Percentiles rank a stretch among this genome's conserved stretches.
Conservation (phyloP, 106 monocot genomes). For the Dendrobium officinale region DNA sequence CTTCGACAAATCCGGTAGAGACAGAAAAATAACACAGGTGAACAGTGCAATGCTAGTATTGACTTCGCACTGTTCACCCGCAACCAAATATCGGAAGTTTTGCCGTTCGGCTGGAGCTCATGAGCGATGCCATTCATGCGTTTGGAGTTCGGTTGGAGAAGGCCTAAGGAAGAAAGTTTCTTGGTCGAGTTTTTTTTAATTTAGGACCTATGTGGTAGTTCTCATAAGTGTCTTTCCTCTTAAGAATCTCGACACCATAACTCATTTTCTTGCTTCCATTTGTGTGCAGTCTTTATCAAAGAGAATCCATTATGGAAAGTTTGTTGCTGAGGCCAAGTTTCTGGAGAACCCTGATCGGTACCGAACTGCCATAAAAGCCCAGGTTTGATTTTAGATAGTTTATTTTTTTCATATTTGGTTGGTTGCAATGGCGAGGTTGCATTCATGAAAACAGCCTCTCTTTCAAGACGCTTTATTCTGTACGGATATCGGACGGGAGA, state of each 20-base stretch:
- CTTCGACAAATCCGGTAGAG: too few species aligned
- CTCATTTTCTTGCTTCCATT: background rate
- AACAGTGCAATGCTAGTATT: too few species aligned
- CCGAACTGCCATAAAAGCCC: constrained; percentile 70
- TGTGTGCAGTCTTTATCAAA: constrained; percentile 66
- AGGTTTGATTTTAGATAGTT: constrained; percentile 24
- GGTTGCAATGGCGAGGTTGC: background rate
- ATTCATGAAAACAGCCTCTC: too few species aligned
- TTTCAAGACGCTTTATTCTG: too few species aligned
- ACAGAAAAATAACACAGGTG: too few species aligned
- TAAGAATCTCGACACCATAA: background rate
- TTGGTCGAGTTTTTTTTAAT: background rate
- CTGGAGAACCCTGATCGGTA: constrained; percentile 58
- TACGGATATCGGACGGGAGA: too few species aligned
- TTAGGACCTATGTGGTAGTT: background rate
- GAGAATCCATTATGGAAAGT: constrained; percentile 95
- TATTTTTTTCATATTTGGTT: background rate
- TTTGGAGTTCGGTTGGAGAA: too few species aligned
- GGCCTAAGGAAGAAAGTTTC: background rate
- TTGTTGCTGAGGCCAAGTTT: constrained; percentile 95
- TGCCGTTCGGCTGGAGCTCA: too few species aligned
- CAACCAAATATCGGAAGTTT: too few species aligned
- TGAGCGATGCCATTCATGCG: too few species aligned
- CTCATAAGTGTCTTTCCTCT: background rate
- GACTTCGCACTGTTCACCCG: too few species aligned